Conservation (phyloP, 2,329 filamentous ascomycete genomes). For the Chaetomium olivaceum region DNA sequence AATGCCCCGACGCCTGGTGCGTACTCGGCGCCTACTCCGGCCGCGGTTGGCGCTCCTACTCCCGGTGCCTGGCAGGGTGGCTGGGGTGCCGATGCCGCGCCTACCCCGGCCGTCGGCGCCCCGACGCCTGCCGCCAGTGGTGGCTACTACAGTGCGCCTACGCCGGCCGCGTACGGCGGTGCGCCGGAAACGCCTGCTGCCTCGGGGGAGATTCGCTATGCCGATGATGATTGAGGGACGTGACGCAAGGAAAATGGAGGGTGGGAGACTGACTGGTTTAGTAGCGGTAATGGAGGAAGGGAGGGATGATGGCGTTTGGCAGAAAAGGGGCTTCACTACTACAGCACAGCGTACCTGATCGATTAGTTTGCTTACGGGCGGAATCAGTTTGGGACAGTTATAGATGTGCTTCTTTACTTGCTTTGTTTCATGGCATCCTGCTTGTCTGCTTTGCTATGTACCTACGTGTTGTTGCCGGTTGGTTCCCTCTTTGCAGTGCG, state of each 20-base stretch:
- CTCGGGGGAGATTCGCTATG: slow-evolving; percentile 53
- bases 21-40: slow-evolving; percentile 64
- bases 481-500: not conserved
- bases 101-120: slow-evolving; percentile 64
- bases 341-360: slow-evolving; percentile 8
- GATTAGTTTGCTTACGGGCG: not conserved
- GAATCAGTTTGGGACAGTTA: slow-evolving; percentile 1
- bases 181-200: slow-evolving; percentile 63
- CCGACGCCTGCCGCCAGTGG: slow-evolving; percentile 69
- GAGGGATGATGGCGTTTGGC: slow-evolving; percentile 6
- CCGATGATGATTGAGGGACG: slow-evolving; percentile 49
- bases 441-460: not conserved
- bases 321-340: not conserved
- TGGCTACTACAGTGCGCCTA: slow-evolving; percentile 60
- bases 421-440: not conserved
- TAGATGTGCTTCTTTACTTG: slow-evolving; percentile 2
- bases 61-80: slow-evolving; percentile 61
- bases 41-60: slow-evolving; percentile 63
- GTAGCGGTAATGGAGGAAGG: not conserved
- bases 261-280: not conserved
- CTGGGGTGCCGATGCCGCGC: slow-evolving; percentile 63
- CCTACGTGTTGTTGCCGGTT: not conserved
- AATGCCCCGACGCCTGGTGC: slow-evolving; percentile 73
- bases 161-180: slow-evolving; percentile 60
- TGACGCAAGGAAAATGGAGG: not conserved